A percentile compares a stretch with the other conserved stretches of the same genome.
These are phyloP conservation scores for Herpotrichia juniperi DNA, from an alignment of 2,329 filamentous ascomycete genomes.

Conservation along the genomic window DNA sequence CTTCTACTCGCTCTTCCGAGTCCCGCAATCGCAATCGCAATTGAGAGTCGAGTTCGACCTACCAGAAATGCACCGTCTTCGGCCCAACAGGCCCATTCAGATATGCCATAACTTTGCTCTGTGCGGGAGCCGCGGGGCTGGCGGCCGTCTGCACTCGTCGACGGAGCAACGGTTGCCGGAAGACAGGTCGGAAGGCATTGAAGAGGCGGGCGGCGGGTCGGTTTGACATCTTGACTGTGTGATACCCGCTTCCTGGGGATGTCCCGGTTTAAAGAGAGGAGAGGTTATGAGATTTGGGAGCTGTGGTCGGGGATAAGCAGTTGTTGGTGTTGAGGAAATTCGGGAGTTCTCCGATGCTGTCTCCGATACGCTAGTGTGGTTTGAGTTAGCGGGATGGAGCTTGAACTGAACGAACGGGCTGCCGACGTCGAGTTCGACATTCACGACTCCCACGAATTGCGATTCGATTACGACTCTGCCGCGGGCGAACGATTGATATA, in stretches of 20 bases:
- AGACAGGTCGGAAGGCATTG: constrained; percentile 57
- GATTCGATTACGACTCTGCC: constrained; percentile 5
- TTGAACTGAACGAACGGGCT: constrained; percentile 20
- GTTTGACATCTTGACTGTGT: constrained; percentile 56
- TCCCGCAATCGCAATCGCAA: background rate
- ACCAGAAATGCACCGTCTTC: constrained; percentile 98
- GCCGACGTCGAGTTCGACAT: constrained; percentile 14
- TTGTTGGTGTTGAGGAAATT: constrained; percentile 21
- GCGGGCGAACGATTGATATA: constrained; percentile 28
- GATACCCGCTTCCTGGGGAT: constrained; percentile 3
- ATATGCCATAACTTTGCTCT: constrained; percentile 72
- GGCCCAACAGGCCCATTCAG: constrained; percentile 57
- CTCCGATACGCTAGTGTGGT: constrained; percentile 18
- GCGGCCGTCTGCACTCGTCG: constrained; percentile 74
- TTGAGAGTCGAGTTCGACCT: constrained; percentile 18
- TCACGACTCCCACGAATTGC: constrained; percentile 18
- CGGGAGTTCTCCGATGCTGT: constrained; percentile 32
- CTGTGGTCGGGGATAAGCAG: constrained; percentile 10
- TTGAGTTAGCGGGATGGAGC: constrained; percentile 18
- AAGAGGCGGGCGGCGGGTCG: constrained; percentile 64
- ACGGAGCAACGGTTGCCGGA: constrained; percentile 62
- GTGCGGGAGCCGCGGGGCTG: constrained; percentile 36
- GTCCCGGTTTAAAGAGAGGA: constrained; percentile 50
- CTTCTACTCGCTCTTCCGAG: background rate
- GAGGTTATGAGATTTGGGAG: constrained; percentile 39